phyloP scores from a whole-genome alignment of 2,329 filamentous ascomycete genomes.

The Aspergillus fumigatiaffinis region DNA sequence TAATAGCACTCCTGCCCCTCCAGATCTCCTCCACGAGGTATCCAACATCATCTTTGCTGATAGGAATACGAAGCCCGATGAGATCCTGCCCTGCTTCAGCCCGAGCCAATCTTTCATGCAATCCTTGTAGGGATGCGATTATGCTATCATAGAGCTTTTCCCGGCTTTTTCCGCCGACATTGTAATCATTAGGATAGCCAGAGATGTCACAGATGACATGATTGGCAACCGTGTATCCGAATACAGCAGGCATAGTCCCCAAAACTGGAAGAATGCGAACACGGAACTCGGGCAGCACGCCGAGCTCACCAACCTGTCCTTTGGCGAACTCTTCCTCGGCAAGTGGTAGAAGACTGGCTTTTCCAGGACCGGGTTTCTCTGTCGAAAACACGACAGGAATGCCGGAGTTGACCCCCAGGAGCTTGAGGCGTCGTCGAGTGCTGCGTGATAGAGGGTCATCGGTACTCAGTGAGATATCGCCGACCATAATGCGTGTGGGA shows the following conservation, averaged over 20 bases:
- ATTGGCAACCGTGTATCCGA: slow-evolving; percentile 87
- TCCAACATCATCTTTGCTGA: slow-evolving; percentile 75
- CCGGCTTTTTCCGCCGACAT: slow-evolving; percentile 72
- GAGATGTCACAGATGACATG: slow-evolving; percentile 79
- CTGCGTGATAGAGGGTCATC: slow-evolving; percentile 86
- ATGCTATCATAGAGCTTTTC: slow-evolving; percentile 93
- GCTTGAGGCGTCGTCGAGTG: slow-evolving; percentile 74
- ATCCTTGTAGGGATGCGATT: slow-evolving; percentile 67
- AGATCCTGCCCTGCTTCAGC: slow-evolving; percentile 49
- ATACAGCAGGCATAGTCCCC: slow-evolving; percentile 95
- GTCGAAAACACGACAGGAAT: slow-evolving; percentile 92
- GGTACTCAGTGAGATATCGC: slow-evolving; percentile 81
- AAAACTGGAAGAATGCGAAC: slow-evolving; percentile 92
- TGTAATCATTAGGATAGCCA: slow-evolving; percentile 78
- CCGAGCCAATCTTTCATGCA: slow-evolving; percentile 71
- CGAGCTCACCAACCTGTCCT: slow-evolving; percentile 79
- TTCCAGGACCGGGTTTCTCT: slow-evolving; percentile 84
- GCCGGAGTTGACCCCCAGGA: slow-evolving; percentile 72
- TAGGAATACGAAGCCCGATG: slow-evolving; percentile 71
- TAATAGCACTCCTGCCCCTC: slow-evolving; percentile 75
- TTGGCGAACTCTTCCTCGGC: slow-evolving; percentile 84
- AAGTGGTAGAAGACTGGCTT: slow-evolving; percentile 82
- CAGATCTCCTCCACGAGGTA: slow-evolving; percentile 90
- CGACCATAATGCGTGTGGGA: slow-evolving; percentile 78
- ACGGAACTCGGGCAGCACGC: slow-evolving; percentile 86